Base-by-base conservation (phyloP, 345 rosid genomes). In the Laguncularia racemosa region DNA sequence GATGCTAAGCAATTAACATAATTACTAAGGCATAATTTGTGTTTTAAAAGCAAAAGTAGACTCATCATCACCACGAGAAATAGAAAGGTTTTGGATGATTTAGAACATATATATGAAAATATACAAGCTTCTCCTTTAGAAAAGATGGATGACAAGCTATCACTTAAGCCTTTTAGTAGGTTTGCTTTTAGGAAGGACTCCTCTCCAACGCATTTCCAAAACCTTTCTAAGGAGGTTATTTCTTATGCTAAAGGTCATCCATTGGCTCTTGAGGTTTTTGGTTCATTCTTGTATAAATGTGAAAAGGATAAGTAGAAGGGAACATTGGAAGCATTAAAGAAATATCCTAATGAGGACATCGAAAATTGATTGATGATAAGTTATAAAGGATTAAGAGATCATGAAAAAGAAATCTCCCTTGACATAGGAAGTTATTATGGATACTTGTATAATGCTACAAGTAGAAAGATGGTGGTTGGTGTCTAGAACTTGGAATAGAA, bases 61-160 rank as follows among this genome's bases (percentile, higher is more conserved):
- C 23, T 58, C 49, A n/a, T 58, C 12, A 7, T 48, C 61, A 47
- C 53, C 1, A 58, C 52, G 28, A 47, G 61, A 13, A 16, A 48
- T 9, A 0, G 9, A 47, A 6, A 20, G 3, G 10, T 58, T 4
- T 16, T 58, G 5, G 23, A 33, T 13, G 8, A 1, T 13, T 20
- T 40, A 10, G 2, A 16, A 2, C 28, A 6, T 26, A 9, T 2
- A 33, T 13, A 15, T 14, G 13, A 28, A 8, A 20, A 40, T 6
- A 16, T 46, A 38, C 13, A n/a, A 10, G 47, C 40, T 20, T 55
- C n/a, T 9, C 18, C 14, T 21, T 33, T 19, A 7, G 23, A 55
- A 7, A 15, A 55, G 18, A 55, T 55, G 52, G 10, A n/a, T 20
- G 3, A 20, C 14, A 21, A 1, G 2, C 17, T 0, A 15, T 49